Percentiles rank a stretch among this genome's conserved stretches.
phyloP scores from a whole-genome alignment of 192 early-diverging fungal species.

The Backusella parvicylindrica region DNA sequence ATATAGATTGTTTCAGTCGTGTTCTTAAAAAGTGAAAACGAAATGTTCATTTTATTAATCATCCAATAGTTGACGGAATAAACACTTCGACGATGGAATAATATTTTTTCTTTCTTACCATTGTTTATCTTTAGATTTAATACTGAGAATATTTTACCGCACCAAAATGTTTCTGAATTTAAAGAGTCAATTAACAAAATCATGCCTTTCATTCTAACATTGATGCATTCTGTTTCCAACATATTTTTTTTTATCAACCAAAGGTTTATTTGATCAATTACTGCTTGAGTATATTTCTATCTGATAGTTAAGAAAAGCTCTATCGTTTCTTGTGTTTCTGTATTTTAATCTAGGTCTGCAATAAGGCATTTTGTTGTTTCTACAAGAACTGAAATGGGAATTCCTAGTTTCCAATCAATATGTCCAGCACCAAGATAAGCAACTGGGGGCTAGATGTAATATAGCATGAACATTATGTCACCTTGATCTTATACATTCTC shows the following conservation, averaged over 20 bases:
- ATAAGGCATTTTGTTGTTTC: slow-evolving; percentile 16
- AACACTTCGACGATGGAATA: not conserved
- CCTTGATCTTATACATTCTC: not conserved
- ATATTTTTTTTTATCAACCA: not conserved
- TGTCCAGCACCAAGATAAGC: slow-evolving; percentile 82
- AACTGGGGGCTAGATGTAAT: slow-evolving; percentile 48
- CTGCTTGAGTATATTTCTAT: not conserved
- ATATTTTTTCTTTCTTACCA: not conserved
- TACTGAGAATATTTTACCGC: not conserved
- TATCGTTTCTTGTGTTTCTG: not conserved
- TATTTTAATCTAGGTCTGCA: slow-evolving; percentile 10
- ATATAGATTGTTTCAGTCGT: not conserved
- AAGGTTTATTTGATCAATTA: not conserved
- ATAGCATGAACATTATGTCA: not conserved
- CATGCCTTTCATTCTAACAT: not conserved
- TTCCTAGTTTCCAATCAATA: slow-evolving; percentile 78
- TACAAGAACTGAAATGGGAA: slow-evolving; percentile 58
- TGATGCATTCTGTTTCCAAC: not conserved
- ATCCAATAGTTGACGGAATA: not conserved
- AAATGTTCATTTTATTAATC: not conserved
- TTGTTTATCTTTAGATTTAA: not conserved
- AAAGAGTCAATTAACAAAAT: not conserved
- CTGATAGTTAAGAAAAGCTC: not conserved
- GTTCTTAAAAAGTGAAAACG: not conserved
- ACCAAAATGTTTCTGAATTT: not conserved